These are phyloP conservation scores for Lepidium africanum DNA, from an alignment of 345 rosid genomes.

Conservation along the genomic window DNA sequence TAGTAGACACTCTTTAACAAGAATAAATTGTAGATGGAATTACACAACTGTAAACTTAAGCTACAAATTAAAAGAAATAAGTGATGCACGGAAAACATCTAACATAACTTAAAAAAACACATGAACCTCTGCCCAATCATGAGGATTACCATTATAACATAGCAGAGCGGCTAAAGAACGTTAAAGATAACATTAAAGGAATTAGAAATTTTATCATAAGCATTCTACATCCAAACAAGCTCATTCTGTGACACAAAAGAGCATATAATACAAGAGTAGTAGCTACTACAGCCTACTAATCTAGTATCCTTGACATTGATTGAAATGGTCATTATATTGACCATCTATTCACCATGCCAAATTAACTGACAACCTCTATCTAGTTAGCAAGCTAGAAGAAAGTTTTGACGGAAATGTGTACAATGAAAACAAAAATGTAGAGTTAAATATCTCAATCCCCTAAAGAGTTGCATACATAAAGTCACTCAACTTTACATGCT, in stretches of 20 bases:
- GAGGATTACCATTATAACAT: slow-evolving; percentile 9
- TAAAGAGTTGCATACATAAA: neutral
- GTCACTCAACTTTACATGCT: slow-evolving; percentile 2
- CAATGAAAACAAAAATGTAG: neutral
- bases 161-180: neutral
- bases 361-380: slow-evolving; percentile 11
- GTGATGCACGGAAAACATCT: neutral
- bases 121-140: neutral
- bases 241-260: neutral
- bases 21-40: neutral
- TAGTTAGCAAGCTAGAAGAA: slow-evolving; percentile 8
- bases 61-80: neutral
- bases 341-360: slow-evolving; percentile 19
- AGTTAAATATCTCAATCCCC: slow-evolving; percentile 6
- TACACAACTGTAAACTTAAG: slow-evolving; percentile 2
- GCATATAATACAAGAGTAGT: neutral
- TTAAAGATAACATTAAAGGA: neutral
- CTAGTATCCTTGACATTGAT: neutral
- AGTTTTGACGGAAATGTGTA: slow-evolving; percentile 1
- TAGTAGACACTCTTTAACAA: neutral
- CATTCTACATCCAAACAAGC: slow-evolving; percentile 3
- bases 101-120: neutral
- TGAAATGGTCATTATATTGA: slow-evolving; percentile 4
- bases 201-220: neutral
- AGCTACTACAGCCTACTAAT: slow-evolving; percentile 3